Percentiles rank a stretch among this genome's conserved stretches.
Conservation (phyloP, 805 yeast genomes). For the Metschnikowia cerradonensis region DNA sequence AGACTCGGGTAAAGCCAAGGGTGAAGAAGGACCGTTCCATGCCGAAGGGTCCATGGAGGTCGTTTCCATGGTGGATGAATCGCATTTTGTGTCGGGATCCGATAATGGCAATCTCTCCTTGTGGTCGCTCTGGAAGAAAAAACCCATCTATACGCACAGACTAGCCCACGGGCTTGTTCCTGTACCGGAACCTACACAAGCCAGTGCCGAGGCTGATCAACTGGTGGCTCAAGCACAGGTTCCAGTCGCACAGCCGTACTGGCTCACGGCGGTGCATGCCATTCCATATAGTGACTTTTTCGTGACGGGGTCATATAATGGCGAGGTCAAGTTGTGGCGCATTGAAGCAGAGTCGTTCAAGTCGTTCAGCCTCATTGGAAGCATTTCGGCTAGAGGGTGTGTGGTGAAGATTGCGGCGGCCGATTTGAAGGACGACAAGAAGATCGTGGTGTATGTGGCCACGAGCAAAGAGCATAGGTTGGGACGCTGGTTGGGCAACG, state of each 20-base stretch:
- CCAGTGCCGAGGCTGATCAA: conserved; percentile 53
- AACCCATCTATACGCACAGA: conserved; percentile 68
- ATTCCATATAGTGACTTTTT: conserved; percentile 83
- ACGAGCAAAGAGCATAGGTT: conserved; percentile 81
- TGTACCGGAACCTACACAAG: conserved; percentile 33
- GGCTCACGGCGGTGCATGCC: conserved; percentile 79
- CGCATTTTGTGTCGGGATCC: conserved; percentile 90
- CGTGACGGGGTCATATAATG: conserved; percentile 86
- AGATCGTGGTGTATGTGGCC: conserved; percentile 53
- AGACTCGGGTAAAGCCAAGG: conserved; percentile 43
- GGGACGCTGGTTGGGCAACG: conserved; percentile 77
- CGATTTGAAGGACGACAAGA: conserved; percentile 44
- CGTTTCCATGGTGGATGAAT: conserved; percentile 87
- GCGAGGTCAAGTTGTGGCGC: conserved; percentile 74
- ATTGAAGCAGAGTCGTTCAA: conserved; percentile 62
- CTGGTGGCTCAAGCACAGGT: conserved; percentile 46
- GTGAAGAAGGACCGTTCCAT: conserved; percentile 21
- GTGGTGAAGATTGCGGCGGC: conserved; percentile 61
- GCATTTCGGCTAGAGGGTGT: conserved; percentile 61
- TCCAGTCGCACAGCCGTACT: conserved; percentile 74
- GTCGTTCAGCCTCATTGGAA: conserved; percentile 53
- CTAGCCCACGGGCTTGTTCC: conserved; percentile 74
- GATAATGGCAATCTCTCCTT: conserved; percentile 89
- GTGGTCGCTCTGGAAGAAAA: conserved; percentile 90
- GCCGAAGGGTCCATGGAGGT: conserved; percentile 88